Evolutionary conservation across 2,329 filamentous ascomycete species (phyloP).

Genomic region (Scleromitrula shiraiana): DNA sequence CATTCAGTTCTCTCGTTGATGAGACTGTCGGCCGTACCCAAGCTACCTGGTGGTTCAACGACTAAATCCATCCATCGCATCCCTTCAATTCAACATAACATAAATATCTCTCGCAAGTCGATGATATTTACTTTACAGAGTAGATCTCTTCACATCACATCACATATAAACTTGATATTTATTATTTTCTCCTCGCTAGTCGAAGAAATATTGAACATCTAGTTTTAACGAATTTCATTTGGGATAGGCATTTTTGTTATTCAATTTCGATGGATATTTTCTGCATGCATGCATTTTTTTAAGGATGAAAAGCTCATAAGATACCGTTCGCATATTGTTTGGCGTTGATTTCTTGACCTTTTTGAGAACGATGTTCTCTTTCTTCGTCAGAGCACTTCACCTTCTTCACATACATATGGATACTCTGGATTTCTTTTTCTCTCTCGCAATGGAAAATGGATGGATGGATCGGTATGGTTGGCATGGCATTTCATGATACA

Average conservation of each 20-base stretch:
- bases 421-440: no score
- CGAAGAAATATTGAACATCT: conserved; percentile 9
- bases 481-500: no score
- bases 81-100: background rate
- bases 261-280: no score
- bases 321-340: no score
- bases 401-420: no score
- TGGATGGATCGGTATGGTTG: no score
- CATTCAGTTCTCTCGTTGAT: conserved; percentile 35
- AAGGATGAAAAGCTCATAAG: no score
- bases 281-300: no score
- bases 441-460: no score
- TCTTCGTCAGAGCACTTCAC: no score
- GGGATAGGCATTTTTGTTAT: background rate
- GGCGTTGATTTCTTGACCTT: no score
- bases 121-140: conserved; percentile 17
- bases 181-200: conserved; percentile 24
- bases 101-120: conserved; percentile 8
- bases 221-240: conserved; percentile 1
- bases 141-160: conserved; percentile 25
- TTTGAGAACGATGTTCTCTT: no score
- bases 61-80: background rate
- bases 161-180: conserved; percentile 39
- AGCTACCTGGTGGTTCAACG: conserved; percentile 41
- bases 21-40: conserved; percentile 37